Base-by-base conservation (phyloP, 345 rosid species). In the Mercurialis annua region DNA sequence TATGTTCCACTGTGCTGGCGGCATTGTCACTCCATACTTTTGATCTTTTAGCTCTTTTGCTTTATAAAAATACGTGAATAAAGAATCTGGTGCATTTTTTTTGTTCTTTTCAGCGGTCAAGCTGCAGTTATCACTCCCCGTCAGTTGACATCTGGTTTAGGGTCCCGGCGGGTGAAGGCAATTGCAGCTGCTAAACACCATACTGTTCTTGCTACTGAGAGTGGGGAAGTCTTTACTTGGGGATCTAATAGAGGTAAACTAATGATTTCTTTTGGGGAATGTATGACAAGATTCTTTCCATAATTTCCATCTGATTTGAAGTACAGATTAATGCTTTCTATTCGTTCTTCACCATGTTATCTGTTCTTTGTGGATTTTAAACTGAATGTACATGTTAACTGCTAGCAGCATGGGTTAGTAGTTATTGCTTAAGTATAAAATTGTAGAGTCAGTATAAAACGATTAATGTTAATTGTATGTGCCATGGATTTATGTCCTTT, bases 51-150 rank as follows among this genome's bases (percentile, higher is more conserved):
- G 33, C 9, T 49, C n/a, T 29, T 5, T 20, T 17, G 20, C 65
- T 46, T 65, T 38, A 53, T 58, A 15, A 68, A 43, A 54, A 26
- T 21, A 21, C 57, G 43, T 58, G 47, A 71, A 58, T 65, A 27
- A 63, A 64, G 46, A 27, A 49, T 56, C 66, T 64, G 66, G 57
- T 43, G 26, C 59, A 62, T 65, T 73, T 73, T 72, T 76, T 72
- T 72, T 68, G 15, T 68, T 62, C 62, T 78, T 84, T 70, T 76
- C 86, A 94, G 99, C 47, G 97, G 99, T 74, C 99, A 94, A 84
- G 99, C 97, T 78, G 97, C 99, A 46, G 95, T 91, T 61, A 94
- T 94, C 73, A 91, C 97, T 77, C 99, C 99, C 61, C 92, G 97
- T 71, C 94, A 77, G 81, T 92, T 94, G 81, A 80, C 82, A 75